Base-by-base conservation (phyloP, 306 rosid species). In the Medicago lupulina region DNA sequence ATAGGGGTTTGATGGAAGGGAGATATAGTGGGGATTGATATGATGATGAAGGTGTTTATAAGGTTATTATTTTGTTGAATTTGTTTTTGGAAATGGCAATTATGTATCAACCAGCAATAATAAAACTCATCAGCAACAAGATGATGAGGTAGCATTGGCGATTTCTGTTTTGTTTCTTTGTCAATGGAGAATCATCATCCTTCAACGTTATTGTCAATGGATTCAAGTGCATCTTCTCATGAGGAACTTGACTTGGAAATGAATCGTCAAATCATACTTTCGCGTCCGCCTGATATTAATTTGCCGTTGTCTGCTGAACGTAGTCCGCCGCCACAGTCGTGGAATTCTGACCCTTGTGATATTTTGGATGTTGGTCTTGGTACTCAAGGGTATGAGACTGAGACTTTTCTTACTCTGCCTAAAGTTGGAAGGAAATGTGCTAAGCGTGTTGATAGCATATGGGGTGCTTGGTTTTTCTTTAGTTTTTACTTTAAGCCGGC, bases 381-480 rank as follows among this genome's bases (percentile, higher is more conserved):
- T 50, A 81, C 98, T 3, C 98, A 93, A 73, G 88, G 87, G 44
- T 93, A 83, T 2, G 98, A 88, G 78, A 85, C 94, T 0, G 97
- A 93, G 85, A 91, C 81, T 64, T 86, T 91, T 61, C 86, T 86
- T 19, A 83, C 76, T 15, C 72, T 76, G 44, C 89, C 97, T 28
- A 93, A 91, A 87, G 87, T 76, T 76, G 96, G 88, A 34, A 81
- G 96, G 79, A 93, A 91, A 78, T 93, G 92, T 4, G 83, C 90
- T 9, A 94, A 91, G 80, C 88, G 98, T 12, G 19, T 87, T 14
- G 98, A 91, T 81, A 88, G 97, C 83, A 89, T 94, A 67, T 94
- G 97, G 98, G 98, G 97, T 21, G 98, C 98, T 59, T 94, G 98
- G 98, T 88, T 94, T 80, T 94, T 94, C 95, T 94, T 87, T 70